Evolutionary conservation across 139 green algal genomes (phyloP).

Genomic region (Micractinium conductrix): DNA sequence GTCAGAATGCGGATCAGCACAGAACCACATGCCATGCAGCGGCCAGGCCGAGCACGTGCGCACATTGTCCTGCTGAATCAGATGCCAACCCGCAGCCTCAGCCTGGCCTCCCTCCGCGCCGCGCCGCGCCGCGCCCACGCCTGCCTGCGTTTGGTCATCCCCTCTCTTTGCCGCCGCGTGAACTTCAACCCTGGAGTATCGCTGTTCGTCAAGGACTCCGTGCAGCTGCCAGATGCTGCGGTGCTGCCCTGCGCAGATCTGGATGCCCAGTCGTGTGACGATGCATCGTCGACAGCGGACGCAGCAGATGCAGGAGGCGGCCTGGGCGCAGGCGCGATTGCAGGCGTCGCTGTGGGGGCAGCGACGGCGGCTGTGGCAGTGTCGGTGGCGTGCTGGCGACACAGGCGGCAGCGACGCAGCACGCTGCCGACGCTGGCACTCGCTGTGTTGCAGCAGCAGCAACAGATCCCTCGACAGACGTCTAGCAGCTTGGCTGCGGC

Average conservation of each 20-base stretch:
- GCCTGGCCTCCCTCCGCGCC: not conserved
- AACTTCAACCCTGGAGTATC: not conserved
- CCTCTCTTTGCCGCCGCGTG: not conserved
- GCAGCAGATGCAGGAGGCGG: not conserved
- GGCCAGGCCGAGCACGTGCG: not conserved
- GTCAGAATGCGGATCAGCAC: not conserved
- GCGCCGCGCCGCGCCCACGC: not conserved
- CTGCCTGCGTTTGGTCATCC: no score
- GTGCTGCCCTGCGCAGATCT: not conserved
- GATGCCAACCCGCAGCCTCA: no score
- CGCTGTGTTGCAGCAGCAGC: not conserved
- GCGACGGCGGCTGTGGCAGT: not conserved
- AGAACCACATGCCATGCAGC: not conserved
- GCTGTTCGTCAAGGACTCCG: not conserved
- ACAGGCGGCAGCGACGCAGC: not conserved
- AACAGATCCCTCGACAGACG: not conserved
- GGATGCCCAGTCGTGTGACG: not conserved
- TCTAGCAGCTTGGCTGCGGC: not conserved
- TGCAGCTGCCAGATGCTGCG: not conserved
- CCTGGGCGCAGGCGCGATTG: not conserved
- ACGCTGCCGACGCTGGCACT: not conserved
- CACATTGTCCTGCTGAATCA: not conserved
- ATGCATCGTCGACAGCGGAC: not conserved
- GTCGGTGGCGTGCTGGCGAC: not conserved
- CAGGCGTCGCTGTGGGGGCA: not conserved